These are phyloP conservation scores for Leccinum aurantiacum DNA, from an alignment of 768 basidiomycete species.

Conservation along the genomic window DNA sequence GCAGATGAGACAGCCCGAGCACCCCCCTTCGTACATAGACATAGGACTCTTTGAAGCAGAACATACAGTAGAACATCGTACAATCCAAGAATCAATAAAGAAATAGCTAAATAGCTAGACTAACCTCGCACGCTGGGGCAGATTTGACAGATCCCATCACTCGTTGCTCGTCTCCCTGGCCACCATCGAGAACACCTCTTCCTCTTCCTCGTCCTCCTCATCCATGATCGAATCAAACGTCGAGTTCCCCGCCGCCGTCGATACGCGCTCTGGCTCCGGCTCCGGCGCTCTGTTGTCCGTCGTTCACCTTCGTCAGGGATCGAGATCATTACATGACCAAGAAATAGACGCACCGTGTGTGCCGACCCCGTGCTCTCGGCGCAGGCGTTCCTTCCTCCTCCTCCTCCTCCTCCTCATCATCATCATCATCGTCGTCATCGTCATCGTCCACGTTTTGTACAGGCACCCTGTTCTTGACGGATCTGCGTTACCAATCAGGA, in stretches of 20 bases:
- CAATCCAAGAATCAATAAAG: not conserved
- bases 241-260: constrained; percentile 14
- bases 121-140: not conserved
- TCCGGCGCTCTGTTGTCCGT: not conserved
- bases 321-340: not conserved
- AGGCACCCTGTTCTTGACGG: constrained; percentile 37
- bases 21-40: no score
- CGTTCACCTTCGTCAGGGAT: not conserved
- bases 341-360: constrained; percentile 11
- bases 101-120: not conserved
- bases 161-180: not conserved
- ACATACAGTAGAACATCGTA: not conserved
- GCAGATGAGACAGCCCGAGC: no score
- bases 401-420: constrained; percentile 35
- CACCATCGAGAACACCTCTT: constrained; percentile 45
- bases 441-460: constrained; percentile 33
- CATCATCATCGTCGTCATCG: constrained; percentile 14
- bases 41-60: not conserved
- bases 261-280: constrained; percentile 8
- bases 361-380: constrained; percentile 13
- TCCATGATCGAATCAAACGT: constrained; percentile 55
- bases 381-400: constrained; percentile 43
- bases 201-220: constrained; percentile 49
- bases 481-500: constrained; percentile 26
- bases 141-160: not conserved